Evolutionary conservation across 192 early-diverging fungal species (phyloP), one percentile per base, ranked within the genome.

Genomic region (Coemansia sp.): DNA sequence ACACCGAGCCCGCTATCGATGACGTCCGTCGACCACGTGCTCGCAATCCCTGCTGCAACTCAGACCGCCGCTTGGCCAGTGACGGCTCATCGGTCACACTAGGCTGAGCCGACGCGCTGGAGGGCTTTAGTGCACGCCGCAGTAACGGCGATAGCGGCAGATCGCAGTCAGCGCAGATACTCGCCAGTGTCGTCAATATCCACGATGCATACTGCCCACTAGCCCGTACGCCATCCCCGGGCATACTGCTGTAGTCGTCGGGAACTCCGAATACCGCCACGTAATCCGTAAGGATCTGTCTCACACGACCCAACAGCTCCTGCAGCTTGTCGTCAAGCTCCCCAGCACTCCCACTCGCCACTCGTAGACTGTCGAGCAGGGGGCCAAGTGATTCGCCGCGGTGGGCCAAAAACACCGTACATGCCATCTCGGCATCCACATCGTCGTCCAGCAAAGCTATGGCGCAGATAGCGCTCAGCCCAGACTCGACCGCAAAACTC

Each of bases 131-230:
- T 41, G 11, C 31, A 4, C 34, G 66, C 54, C 18, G 66, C 52
- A 27, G 51, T 40, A 63, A 20, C 7, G 79, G 71, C 15, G 74
- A 65, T 54, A 65, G 24, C 1, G 80, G 69, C 44, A 82, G 64
- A 18, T 82, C 80, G 18, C 66, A 64, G 36, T 82, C 79, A 9
- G 81, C 81, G 34, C 75, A 72, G 59, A 83, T 61, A 62, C 76
- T 74, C 31, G 73, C 76, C 46, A 83, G 61, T 34, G 71, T 83
- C 15, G 76, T 72, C 41, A 75, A 67, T n/a, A 78, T 63, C 51
- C 75, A 63, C 44, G 81, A 83, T 3, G 76, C 81, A 55, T 66
- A 67, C 20, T 51, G 60, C 24, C 49, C 49, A 7, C 49, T 20
- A 51, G 8, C 49, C 20, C 8, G 20, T 10, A 51, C 20, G 20